Evolutionary conservation across 2,329 filamentous ascomycete genomes (phyloP).

Genomic region (Lasiodiplodia gonubiensis): DNA sequence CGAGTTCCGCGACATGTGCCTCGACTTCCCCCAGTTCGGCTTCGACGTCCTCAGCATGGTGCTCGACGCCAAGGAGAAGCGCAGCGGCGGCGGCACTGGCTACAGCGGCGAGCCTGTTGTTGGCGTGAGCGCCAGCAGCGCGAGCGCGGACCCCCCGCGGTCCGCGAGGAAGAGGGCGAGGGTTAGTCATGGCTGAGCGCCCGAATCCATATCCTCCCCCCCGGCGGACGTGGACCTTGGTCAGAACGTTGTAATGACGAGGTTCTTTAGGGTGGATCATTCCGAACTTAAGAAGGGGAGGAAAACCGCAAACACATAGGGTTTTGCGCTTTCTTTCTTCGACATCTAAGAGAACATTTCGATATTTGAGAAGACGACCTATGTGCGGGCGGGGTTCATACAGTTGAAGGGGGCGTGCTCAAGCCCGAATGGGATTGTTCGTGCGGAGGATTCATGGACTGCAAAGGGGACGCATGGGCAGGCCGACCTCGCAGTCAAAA

Average conservation of each 20-base stretch:
- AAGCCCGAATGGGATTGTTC: no score
- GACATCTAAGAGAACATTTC: neutral
- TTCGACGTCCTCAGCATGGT: constrained; percentile 84
- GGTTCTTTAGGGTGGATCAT: neutral
- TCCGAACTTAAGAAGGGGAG: neutral
- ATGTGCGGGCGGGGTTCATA: no score
- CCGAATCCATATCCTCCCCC: neutral
- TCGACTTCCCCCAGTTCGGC: constrained; percentile 89
- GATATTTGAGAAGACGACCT: neutral
- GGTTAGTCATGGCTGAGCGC: constrained; percentile 34
- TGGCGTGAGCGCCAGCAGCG: constrained; percentile 24
- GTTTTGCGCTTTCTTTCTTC: neutral
- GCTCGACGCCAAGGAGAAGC: constrained; percentile 57
- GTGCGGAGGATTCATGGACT: no score
- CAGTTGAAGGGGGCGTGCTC: no score
- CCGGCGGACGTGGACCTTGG: neutral
- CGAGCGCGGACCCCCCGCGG: constrained; percentile 37
- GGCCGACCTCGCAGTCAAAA: no score
- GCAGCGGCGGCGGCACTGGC: constrained; percentile 25
- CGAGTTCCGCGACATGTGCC: constrained; percentile 82
- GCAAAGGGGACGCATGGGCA: no score
- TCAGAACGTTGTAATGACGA: neutral
- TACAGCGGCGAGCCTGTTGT: constrained; percentile 24
- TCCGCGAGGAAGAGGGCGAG: constrained; percentile 47
- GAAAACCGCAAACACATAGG: neutral